A percentile compares a stretch with the other conserved stretches of the same genome.
phyloP scores from a whole-genome alignment of 2,329 filamentous ascomycete genomes.

The Triangularia setosa region DNA sequence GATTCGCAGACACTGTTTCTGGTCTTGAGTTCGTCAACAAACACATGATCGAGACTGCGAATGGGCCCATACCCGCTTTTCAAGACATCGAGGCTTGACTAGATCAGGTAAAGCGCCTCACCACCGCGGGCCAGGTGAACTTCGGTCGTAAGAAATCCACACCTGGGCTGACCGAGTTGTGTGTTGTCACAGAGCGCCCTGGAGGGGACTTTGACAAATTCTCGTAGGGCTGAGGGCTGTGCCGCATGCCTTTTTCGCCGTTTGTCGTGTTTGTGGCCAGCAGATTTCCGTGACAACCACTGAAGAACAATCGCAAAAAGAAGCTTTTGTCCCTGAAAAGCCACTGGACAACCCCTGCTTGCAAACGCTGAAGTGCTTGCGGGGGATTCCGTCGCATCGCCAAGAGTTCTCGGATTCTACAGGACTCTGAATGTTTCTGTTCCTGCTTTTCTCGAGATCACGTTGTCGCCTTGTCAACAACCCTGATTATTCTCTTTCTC shows the following conservation, averaged over 20 bases:
- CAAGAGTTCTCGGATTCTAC: too few species aligned
- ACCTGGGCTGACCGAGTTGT: neutral
- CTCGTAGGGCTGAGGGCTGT: conserved; percentile 12
- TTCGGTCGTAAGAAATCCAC: neutral
- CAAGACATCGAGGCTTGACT: conserved; percentile 7
- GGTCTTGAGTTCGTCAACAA: conserved; percentile 10
- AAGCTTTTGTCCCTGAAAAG: conserved; percentile 3
- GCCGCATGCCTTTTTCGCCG: conserved; percentile 1
- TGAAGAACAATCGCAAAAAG: neutral
- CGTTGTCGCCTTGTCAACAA: conserved; percentile 12
- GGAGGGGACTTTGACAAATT: neutral
- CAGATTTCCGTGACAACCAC: neutral
- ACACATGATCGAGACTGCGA: conserved; percentile 13
- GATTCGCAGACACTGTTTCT: conserved; percentile 7
- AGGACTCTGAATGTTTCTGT: neutral
- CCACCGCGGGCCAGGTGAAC: conserved; percentile 5
- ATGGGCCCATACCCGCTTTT: conserved; percentile 13
- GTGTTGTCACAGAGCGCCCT: neutral
- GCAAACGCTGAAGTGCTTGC: neutral
- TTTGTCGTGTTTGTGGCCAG: neutral
- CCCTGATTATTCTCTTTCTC: conserved; percentile 2
- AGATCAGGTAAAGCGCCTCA: neutral
- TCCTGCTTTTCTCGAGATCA: conserved; percentile 14
- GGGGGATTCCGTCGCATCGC: conserved; percentile 3
- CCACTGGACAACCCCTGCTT: conserved; percentile 1